These are phyloP conservation scores for Zizania palustris DNA, from an alignment of 202 grass and related monocot species.

Conservation along the genomic window DNA sequence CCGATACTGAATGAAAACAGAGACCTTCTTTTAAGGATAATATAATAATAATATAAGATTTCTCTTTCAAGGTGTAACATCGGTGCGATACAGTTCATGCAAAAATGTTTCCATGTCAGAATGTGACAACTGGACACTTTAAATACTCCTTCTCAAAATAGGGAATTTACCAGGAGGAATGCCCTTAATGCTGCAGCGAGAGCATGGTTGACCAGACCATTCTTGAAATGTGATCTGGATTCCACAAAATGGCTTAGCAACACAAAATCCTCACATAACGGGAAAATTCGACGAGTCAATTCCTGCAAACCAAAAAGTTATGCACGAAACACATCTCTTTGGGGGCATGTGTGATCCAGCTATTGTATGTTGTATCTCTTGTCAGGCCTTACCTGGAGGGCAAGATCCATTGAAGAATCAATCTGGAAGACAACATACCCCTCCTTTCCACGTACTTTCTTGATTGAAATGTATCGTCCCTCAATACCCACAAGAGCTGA, in stretches of 20 bases:
- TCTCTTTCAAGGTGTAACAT: too few relatives aligned
- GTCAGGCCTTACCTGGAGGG: conserved; percentile 63
- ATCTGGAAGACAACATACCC: conserved; percentile 72
- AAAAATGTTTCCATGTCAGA: neutral
- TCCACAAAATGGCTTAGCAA: conserved; percentile 89
- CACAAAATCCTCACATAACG: conserved; percentile 87
- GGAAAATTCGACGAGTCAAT: conserved; percentile 79
- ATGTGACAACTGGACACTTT: conserved; percentile 5
- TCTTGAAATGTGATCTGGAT: conserved; percentile 75
- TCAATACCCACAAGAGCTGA: conserved; percentile 85
- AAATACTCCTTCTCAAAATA: conserved; percentile 33
- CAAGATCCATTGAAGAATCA: conserved; percentile 86
- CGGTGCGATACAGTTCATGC: neutral
- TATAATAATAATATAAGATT: conserved; percentile 1
- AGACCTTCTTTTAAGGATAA: neutral
- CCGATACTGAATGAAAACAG: neutral
- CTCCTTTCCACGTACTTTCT: conserved; percentile 73
- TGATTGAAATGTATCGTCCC: conserved; percentile 86
- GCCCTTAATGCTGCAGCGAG: conserved; percentile 78
- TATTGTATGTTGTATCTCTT: neutral
- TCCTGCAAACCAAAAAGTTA: conserved; percentile 62
- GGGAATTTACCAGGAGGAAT: conserved; percentile 71
- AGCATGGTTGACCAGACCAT: conserved; percentile 91
- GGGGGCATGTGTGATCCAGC: neutral
- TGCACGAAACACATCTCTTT: conserved; percentile 14